Evolutionary conservation across 2,329 filamentous ascomycete genomes (phyloP).

Genomic region (Penicillium oxalicum): DNA sequence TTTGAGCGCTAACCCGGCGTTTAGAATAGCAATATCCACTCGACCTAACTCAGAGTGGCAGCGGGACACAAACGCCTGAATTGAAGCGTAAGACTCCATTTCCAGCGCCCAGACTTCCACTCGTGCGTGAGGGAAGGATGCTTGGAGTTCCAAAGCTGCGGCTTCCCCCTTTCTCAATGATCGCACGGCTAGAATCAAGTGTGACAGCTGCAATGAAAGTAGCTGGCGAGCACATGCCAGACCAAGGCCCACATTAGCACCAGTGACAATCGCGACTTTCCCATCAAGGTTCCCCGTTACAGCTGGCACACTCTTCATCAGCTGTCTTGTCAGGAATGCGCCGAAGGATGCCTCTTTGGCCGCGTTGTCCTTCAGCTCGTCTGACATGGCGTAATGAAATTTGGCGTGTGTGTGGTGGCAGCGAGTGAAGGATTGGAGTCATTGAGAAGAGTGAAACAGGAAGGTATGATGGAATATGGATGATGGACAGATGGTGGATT

Average conservation of each 20-base stretch:
- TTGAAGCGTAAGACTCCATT: constrained; percentile 43
- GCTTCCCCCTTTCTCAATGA: constrained; percentile 39
- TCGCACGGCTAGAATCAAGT: constrained; percentile 47
- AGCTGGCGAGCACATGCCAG: constrained; percentile 42
- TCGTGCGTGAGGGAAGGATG: constrained; percentile 26
- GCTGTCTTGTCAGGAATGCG: too few relatives aligned
- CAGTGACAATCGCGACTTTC: constrained; percentile 46
- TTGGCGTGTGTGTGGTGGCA: too few relatives aligned
- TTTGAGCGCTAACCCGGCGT: constrained; percentile 36
- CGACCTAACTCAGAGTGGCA: constrained; percentile 30
- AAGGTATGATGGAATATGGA: too few relatives aligned
- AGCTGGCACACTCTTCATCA: too few relatives aligned
- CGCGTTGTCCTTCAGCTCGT: too few relatives aligned
- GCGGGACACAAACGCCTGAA: constrained; percentile 38
- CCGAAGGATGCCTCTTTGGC: too few relatives aligned
- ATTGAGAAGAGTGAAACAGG: too few relatives aligned
- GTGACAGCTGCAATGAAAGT: constrained; percentile 34
- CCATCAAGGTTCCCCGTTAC: too few relatives aligned
- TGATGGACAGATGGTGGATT: too few relatives aligned
- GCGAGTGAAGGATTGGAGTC: too few relatives aligned
- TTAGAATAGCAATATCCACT: constrained; percentile 44
- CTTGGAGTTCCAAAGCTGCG: constrained; percentile 33
- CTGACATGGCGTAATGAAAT: too few relatives aligned
- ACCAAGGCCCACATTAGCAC: constrained; percentile 47
- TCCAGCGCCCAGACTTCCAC: constrained; percentile 50